Percentiles rank a stretch among this genome's conserved stretches.
Conservation (phyloP, 148 eudicot genomes). For the Rhododendron vialii region DNA sequence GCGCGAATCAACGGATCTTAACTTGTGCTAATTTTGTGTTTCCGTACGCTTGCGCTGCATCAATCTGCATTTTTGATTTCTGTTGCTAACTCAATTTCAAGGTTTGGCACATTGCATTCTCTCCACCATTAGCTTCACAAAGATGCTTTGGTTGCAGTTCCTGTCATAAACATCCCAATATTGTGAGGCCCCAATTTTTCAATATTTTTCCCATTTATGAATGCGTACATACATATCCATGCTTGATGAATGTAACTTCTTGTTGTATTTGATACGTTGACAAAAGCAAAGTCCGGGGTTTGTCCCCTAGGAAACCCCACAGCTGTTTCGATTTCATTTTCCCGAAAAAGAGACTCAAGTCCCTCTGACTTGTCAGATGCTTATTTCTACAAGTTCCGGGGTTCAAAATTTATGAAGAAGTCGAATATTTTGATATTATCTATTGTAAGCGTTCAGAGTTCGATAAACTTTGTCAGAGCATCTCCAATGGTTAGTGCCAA, state of each 20-base stretch:
- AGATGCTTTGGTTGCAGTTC: conserved; percentile 77
- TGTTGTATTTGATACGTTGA: conserved; percentile 10
- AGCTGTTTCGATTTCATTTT: no score
- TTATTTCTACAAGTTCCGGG: neutral
- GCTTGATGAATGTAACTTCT: neutral
- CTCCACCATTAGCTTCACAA: conserved; percentile 86
- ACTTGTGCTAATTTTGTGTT: no score
- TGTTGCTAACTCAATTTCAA: conserved; percentile 16
- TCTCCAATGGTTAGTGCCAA: neutral
- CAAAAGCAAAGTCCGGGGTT: neutral
- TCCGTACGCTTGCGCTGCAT: no score
- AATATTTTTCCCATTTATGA: neutral
- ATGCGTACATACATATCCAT: no score
- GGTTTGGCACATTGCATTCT: conserved; percentile 93
- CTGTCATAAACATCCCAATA: conserved; percentile 60
- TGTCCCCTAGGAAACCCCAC: neutral
- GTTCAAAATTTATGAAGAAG: neutral
- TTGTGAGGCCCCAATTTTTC: conserved; percentile 33
- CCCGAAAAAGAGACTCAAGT: neutral
- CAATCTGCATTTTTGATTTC: neutral
- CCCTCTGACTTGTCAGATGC: neutral
- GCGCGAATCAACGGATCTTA: no score
- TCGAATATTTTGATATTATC: no score
- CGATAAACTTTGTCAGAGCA: neutral
- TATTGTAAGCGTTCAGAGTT: neutral